Evolutionary conservation across 176 grass and related monocot species (phyloP).

Genomic region (Echinochloa phyllopogon): DNA sequence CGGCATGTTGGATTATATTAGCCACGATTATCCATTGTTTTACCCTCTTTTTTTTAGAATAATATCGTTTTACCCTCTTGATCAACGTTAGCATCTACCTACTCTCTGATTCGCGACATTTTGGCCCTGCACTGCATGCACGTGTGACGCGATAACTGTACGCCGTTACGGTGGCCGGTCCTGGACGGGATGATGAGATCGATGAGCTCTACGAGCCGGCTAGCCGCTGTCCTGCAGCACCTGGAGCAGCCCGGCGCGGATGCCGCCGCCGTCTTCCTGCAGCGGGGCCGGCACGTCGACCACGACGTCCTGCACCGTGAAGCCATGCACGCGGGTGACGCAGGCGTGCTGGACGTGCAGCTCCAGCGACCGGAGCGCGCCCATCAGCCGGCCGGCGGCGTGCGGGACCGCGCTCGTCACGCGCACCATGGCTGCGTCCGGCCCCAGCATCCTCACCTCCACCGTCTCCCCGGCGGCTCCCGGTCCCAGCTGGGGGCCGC

Average conservation of each 20-base stretch:
- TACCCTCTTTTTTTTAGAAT: too few species aligned
- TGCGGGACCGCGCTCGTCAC: conserved; percentile 38
- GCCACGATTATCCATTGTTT: background rate
- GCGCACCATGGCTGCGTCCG: conserved; percentile 44
- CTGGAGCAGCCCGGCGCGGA: conserved; percentile 54
- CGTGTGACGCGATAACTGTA: background rate
- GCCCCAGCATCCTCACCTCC: conserved; percentile 48
- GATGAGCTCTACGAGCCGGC: background rate
- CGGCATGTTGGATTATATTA: background rate
- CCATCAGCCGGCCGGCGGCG: conserved; percentile 67
- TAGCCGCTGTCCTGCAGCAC: conserved; percentile 40
- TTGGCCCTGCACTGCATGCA: background rate
- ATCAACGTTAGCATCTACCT: background rate
- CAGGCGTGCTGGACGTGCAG: conserved; percentile 63
- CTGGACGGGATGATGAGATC: background rate
- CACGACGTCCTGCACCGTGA: conserved; percentile 68
- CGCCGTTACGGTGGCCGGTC: background rate
- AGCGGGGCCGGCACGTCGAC: conserved; percentile 53
- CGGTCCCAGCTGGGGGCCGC: background rate
- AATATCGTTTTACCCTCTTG: background rate
- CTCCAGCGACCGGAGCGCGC: conserved; percentile 52
- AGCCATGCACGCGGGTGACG: conserved; percentile 52
- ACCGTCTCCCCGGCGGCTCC: conserved; percentile 27
- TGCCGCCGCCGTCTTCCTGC: conserved; percentile 39
- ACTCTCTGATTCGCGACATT: background rate